Evolutionary conservation across 306 rosid genomes (phyloP), one percentile per base, ranked within the genome.

Genomic region (Heteromeles arbutifolia): DNA sequence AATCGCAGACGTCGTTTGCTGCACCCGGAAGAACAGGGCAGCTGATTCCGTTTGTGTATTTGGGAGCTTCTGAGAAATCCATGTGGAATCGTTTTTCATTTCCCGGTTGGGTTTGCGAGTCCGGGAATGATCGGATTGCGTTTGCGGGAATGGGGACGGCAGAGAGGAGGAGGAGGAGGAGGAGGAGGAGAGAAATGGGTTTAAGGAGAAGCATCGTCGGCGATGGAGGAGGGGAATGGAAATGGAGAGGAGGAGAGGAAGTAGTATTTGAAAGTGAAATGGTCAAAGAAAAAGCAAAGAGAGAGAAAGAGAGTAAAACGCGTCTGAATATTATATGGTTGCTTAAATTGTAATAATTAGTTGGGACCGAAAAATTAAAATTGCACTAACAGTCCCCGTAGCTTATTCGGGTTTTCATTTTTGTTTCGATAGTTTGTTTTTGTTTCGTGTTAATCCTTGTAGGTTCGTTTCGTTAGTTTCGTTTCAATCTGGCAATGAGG

Each of bases 21-120:
- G 54, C 54, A 17, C 54, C 54, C 21, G 17, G 21, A 48, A 82
- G 5, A 32, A 74, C 67, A 58, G 80, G 77, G 79, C 97, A 89
- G 17, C 65, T 78, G 53, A 78, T 72, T 63, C 83, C 86, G 70
- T 89, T 91, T 79, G 82, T 70, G 77, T 87, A 91, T 9, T 82
- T 90, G 17, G 95, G 95, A 37, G 95, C 95, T 82, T 91, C 90
- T 28, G 78, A 80, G 66, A 86, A 91, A 58, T 66, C 79, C 72
- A 76, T 0, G 64, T 1, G 6, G 8, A 48, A 48, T 15, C 54
- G 7, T 14, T 48, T 15, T 15, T 15, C 54, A 18, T 48, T 48
- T 48, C 61, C 83, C 67, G 39, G 78, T 74, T 75, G 77, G 63
- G 32, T 58, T 64, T 70, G 74, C 69, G 52, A 68, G 65, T 69